These are phyloP conservation scores for Anthracocystis walkeri DNA, from an alignment of 1,284 basidiomycete genomes.

Conservation along the genomic window DNA sequence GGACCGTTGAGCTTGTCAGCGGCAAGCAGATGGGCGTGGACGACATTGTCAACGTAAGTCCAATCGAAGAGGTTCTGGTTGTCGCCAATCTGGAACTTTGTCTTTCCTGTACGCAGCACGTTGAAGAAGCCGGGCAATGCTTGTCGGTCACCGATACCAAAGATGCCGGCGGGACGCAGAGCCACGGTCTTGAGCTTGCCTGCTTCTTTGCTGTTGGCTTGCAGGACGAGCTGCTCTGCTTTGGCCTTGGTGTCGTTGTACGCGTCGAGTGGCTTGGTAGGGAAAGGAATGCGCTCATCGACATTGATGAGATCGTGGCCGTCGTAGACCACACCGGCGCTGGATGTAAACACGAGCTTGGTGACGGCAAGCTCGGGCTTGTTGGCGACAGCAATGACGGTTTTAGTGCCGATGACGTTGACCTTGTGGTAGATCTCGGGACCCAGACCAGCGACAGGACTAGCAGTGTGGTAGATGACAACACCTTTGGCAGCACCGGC, in stretches of 20 bases:
- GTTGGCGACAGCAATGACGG: slow-evolving; percentile 82
- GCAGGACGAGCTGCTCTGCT: slow-evolving; percentile 85
- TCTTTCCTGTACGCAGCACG: slow-evolving; percentile 82
- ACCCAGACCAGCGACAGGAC: slow-evolving; percentile 79
- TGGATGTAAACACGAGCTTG: slow-evolving; percentile 95
- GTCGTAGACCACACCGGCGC: slow-evolving; percentile 91
- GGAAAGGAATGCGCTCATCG: slow-evolving; percentile 87
- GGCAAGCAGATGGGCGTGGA: slow-evolving; percentile 92
- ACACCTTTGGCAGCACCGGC: slow-evolving; percentile 36
- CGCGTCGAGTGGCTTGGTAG: slow-evolving; percentile 82
- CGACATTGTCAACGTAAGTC: slow-evolving; percentile 97
- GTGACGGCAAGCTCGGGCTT: slow-evolving; percentile 74
- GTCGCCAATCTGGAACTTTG: slow-evolving; percentile 91
- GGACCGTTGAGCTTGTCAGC: slow-evolving; percentile 78
- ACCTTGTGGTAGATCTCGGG: slow-evolving; percentile 86
- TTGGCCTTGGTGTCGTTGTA: slow-evolving; percentile 97
- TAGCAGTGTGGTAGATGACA: slow-evolving; percentile 89
- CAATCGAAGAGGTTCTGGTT: slow-evolving; percentile 96
- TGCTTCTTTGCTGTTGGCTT: slow-evolving; percentile 81
- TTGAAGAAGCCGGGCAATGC: slow-evolving; percentile 83
- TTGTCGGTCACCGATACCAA: slow-evolving; percentile 94
- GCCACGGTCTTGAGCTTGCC: slow-evolving; percentile 85
- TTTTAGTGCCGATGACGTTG: slow-evolving; percentile 90
- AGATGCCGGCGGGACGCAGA: slow-evolving; percentile 93
- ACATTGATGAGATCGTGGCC: slow-evolving; percentile 84